Conservation (phyloP, 2,329 filamentous ascomycete species). For the Microcera coccophila region DNA sequence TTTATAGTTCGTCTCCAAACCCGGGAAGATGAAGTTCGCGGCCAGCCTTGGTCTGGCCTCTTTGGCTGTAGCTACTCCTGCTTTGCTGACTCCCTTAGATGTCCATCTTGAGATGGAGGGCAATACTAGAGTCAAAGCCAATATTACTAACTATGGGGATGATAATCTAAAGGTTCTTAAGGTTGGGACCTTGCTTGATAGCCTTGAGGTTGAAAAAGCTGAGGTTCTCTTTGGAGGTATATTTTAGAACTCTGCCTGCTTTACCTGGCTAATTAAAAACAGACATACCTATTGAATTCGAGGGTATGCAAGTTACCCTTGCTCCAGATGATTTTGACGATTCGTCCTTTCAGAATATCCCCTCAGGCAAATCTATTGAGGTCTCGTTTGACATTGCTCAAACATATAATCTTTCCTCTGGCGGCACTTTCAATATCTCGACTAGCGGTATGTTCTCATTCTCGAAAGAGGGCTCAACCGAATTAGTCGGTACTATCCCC, state of each 20-base stretch:
- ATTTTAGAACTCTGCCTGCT: slow-evolving; percentile 5
- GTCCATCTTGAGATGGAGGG: slow-evolving; percentile 46
- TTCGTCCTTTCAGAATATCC: slow-evolving; percentile 49
- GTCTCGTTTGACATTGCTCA: slow-evolving; percentile 53
- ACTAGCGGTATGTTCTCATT: slow-evolving; percentile 55
- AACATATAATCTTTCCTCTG: slow-evolving; percentile 48
- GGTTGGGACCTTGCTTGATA: slow-evolving; percentile 51
- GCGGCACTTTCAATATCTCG: slow-evolving; percentile 54
- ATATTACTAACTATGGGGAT: slow-evolving; percentile 51
- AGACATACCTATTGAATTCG: slow-evolving; percentile 45
- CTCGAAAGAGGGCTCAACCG: slow-evolving; percentile 47
- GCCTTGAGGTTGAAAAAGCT: slow-evolving; percentile 51
- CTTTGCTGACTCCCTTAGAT: slow-evolving; percentile 34
- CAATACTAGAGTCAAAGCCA: slow-evolving; percentile 52
- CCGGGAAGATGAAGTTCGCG: slow-evolving; percentile 30
- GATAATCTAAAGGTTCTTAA: slow-evolving; percentile 49
- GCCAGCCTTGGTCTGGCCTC: slow-evolving; percentile 25
- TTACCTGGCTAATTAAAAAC: no score
- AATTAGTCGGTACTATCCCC: slow-evolving; percentile 51
- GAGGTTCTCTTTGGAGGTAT: slow-evolving; percentile 45
- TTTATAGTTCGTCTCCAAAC: no score
- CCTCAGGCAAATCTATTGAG: slow-evolving; percentile 47
- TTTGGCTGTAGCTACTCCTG: slow-evolving; percentile 22
- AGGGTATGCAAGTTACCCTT: slow-evolving; percentile 51
- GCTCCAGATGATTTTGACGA: slow-evolving; percentile 41